Conservation (phyloP, 2,329 filamentous ascomycete genomes). For the Torrubiellomyces zombiae region DNA sequence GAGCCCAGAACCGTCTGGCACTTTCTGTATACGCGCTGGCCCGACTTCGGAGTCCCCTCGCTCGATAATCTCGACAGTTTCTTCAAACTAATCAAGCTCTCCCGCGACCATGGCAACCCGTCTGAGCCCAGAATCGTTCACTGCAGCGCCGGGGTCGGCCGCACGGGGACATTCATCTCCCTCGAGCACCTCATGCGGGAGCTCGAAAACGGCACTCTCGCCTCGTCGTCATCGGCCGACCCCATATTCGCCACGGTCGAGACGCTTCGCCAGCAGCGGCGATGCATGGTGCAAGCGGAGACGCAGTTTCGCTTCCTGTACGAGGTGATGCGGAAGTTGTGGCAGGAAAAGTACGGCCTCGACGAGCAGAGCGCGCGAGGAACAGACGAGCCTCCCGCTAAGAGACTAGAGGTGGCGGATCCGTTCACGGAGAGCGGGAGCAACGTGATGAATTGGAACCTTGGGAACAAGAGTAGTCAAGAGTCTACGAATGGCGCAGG, state of each 20-base stretch:
- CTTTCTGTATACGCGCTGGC: constrained; percentile 75
- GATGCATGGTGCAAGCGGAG: constrained; percentile 90
- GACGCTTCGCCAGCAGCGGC: constrained; percentile 65
- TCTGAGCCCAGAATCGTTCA: constrained; percentile 60
- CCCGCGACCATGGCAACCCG: constrained; percentile 36
- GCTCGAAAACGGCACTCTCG: constrained; percentile 55
- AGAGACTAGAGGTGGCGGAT: constrained; percentile 35
- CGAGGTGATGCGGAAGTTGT: constrained; percentile 60
- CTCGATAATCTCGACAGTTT: constrained; percentile 51
- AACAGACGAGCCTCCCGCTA: constrained; percentile 30
- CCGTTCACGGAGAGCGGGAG: constrained; percentile 14
- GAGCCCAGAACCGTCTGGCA: constrained; percentile 55
- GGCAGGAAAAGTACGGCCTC: constrained; percentile 45
- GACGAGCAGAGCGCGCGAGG: constrained; percentile 14
- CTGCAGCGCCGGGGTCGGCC: constrained; percentile 83
- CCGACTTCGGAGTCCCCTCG: constrained; percentile 72
- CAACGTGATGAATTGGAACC: too few relatives aligned
- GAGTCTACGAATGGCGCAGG: too few relatives aligned
- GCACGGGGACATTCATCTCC: constrained; percentile 89
- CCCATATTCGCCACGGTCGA: constrained; percentile 63
- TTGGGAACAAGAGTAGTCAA: too few relatives aligned
- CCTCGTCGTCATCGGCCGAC: constrained; percentile 18
- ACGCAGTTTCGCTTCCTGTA: constrained; percentile 79
- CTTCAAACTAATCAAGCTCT: constrained; percentile 52
- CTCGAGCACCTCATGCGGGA: constrained; percentile 83